Conservation (phyloP, 371 early-diverging fungal genomes). For the Parasitella parasitica region DNA sequence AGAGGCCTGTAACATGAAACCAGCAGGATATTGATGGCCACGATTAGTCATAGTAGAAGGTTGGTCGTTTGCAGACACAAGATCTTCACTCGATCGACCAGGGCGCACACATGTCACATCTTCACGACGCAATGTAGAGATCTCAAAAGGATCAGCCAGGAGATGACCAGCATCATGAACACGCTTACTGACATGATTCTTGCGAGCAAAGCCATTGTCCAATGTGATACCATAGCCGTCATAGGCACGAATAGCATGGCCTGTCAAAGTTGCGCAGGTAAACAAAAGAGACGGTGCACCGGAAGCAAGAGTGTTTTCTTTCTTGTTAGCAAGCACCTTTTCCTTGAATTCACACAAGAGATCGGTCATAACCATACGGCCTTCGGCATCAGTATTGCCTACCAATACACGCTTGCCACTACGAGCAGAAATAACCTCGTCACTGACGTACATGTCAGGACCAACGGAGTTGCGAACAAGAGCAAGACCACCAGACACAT, state of each 20-base stretch:
- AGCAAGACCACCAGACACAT: slow-evolving; percentile 72
- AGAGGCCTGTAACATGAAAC: slow-evolving; percentile 79
- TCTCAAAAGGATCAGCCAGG: slow-evolving; percentile 82
- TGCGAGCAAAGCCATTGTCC: slow-evolving; percentile 82
- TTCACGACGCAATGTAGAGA: slow-evolving; percentile 82
- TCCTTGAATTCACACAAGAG: slow-evolving; percentile 79
- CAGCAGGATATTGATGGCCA: slow-evolving; percentile 89
- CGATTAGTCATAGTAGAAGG: slow-evolving; percentile 75
- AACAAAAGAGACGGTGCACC: slow-evolving; percentile 63
- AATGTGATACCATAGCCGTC: slow-evolving; percentile 77
- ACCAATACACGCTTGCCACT: slow-evolving; percentile 83
- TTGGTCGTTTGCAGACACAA: slow-evolving; percentile 77
- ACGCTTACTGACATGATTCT: slow-evolving; percentile 59
- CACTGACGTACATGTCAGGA: slow-evolving; percentile 77
- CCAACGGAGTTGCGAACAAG: slow-evolving; percentile 85
- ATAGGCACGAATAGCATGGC: slow-evolving; percentile 81
- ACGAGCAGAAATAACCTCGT: slow-evolving; percentile 79
- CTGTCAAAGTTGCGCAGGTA: slow-evolving; percentile 88
- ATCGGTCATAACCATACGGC: slow-evolving; percentile 90
- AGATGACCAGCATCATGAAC: slow-evolving; percentile 70
- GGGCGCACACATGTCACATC: slow-evolving; percentile 70
- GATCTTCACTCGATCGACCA: slow-evolving; percentile 73
- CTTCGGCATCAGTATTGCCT: slow-evolving; percentile 91
- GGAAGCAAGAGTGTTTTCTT: slow-evolving; percentile 32
- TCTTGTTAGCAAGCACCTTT: slow-evolving; percentile 57